Evolutionary conservation across 1,284 basidiomycete species (phyloP).

Genomic region (Laetiporus sulphureus): DNA sequence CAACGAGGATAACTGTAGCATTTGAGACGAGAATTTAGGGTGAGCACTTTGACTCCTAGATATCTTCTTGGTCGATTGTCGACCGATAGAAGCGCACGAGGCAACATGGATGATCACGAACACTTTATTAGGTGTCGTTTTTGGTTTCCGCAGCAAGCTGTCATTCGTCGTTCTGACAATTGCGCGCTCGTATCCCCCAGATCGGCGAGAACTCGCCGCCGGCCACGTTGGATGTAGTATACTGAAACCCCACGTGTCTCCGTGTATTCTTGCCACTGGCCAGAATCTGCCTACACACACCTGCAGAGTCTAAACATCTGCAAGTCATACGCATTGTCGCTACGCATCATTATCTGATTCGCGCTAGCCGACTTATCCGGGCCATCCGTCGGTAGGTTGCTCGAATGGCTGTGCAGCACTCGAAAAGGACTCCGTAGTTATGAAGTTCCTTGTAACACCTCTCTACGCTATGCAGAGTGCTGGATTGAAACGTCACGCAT

Average conservation of each 20-base stretch:
- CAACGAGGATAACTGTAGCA: too few species aligned
- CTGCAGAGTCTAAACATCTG: background rate
- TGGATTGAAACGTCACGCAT: too few species aligned
- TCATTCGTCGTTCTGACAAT: constrained; percentile 31
- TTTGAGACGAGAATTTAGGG: constrained; percentile 29
- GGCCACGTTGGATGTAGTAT: constrained; percentile 21
- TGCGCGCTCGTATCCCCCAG: constrained; percentile 21
- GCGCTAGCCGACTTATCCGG: too few species aligned
- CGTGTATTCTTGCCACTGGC: constrained; percentile 30
- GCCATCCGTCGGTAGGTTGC: too few species aligned
- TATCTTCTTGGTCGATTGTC: background rate
- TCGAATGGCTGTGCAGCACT: too few species aligned
- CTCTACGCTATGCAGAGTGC: too few species aligned
- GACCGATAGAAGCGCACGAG: too few species aligned
- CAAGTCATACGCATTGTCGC: constrained; percentile 17
- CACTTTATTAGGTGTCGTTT: constrained; percentile 22
- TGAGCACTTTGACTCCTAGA: constrained; percentile 12
- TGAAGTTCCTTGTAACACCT: too few species aligned
- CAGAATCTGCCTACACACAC: constrained; percentile 21
- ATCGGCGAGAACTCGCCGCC: background rate
- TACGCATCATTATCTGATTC: constrained; percentile 18
- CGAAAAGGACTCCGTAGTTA: too few species aligned
- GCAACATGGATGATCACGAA: constrained; percentile 27
- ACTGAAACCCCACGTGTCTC: constrained; percentile 38
- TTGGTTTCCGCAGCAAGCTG: constrained; percentile 36